These are phyloP conservation scores for Neopestalotiopsis sp. DNA, from an alignment of 2,329 filamentous ascomycete genomes.

Conservation along the genomic window DNA sequence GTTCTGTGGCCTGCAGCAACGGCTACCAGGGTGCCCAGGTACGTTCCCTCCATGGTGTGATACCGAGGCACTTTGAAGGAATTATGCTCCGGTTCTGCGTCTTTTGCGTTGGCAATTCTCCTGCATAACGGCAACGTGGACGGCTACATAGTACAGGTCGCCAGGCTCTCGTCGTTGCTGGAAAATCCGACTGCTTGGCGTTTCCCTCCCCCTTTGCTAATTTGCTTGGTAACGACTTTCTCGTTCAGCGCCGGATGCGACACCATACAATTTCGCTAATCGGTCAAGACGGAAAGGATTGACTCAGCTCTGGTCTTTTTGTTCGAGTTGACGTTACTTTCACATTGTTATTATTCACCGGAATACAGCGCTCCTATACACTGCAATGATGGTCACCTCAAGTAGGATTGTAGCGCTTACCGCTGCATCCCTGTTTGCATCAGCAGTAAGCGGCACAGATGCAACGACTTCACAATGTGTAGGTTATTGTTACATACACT, in stretches of 20 bases:
- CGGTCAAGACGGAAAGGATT: no score
- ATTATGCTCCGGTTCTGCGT: no score
- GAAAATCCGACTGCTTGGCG: no score
- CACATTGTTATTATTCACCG: neutral
- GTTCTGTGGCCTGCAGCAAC: neutral
- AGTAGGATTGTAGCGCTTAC: neutral
- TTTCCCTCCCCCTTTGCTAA: no score
- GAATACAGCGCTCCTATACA: neutral
- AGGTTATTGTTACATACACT: neutral
- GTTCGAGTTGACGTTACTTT: neutral
- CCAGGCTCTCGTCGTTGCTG: no score
- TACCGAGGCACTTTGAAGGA: no score
- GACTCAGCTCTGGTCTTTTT: neutral
- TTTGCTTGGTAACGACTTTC: no score
- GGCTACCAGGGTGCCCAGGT: neutral
- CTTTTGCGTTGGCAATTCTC: no score
- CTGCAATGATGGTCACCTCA: neutral
- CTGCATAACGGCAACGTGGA: no score
- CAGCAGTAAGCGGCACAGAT: neutral
- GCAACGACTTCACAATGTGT: neutral
- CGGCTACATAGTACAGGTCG: no score
- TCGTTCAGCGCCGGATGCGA: no score
- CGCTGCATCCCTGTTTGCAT: neutral
- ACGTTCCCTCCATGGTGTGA: neutral
- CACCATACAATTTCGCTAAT: no score